phyloP scores from a whole-genome alignment of 495 filamentous ascomycete genomes.

The Aspergillus sclerotioniger region DNA sequence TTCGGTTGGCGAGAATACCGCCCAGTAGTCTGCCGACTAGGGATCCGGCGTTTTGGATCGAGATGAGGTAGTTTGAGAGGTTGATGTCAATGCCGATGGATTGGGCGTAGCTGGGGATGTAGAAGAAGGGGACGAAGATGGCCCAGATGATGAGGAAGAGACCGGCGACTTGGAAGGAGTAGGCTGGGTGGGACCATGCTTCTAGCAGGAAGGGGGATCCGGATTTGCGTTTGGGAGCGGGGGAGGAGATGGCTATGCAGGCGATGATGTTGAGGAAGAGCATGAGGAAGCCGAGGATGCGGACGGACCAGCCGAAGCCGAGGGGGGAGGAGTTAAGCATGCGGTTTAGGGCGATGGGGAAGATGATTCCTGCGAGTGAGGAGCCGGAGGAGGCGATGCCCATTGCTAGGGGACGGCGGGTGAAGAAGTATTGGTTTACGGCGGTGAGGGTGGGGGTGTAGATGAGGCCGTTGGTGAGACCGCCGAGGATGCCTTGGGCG shows the following conservation, averaged over 20 bases:
- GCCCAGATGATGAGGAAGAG: conserved; percentile 21
- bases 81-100: conserved; percentile 10
- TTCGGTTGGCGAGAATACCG: conserved; percentile 23
- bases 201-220: conserved; percentile 7
- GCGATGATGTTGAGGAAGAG: conserved; percentile 42
- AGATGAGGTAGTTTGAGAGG: conserved; percentile 23
- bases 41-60: conserved; percentile 28
- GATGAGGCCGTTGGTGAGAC: conserved; percentile 35
- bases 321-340: conserved; percentile 22
- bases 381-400: conserved; percentile 35
- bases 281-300: conserved; percentile 62
- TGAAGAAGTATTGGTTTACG: conserved; percentile 34
- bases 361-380: conserved; percentile 30
- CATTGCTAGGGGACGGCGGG: conserved; percentile 27
- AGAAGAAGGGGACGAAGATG: conserved; percentile 25
- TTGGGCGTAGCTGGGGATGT: conserved; percentile 21
- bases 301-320: conserved; percentile 61
- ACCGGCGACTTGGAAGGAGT: conserved; percentile 13
- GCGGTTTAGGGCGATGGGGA: conserved; percentile 23
- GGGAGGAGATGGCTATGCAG: conserved; percentile 27
- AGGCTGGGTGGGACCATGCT: conserved; percentile 16
- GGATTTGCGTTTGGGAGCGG: conserved; percentile 11
- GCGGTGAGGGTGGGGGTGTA: conserved; percentile 30
- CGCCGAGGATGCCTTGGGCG: conserved; percentile 50
- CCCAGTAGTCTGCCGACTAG: conserved; percentile 25